Conservation (phyloP, 140 eudicot species). For the Oenanthe javanica region DNA sequence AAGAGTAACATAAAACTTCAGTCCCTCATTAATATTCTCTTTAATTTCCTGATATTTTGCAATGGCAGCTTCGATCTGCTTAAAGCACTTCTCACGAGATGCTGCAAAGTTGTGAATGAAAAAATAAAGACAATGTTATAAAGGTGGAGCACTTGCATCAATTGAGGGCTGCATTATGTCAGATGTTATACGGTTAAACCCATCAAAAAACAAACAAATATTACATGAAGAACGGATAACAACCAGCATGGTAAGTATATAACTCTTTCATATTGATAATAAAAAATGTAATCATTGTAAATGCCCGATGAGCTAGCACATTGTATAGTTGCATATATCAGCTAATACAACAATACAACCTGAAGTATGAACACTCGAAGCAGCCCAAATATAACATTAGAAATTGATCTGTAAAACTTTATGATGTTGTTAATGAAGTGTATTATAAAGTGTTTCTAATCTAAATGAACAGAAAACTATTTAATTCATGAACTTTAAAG, state of each 20-base stretch:
- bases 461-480: background rate
- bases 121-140: background rate
- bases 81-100: constrained; percentile 67
- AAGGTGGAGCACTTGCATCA: background rate
- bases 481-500: background rate
- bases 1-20: constrained; percentile 95
- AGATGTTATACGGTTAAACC: background rate
- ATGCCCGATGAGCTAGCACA: background rate
- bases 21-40: constrained; percentile 87
- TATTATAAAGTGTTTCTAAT: background rate
- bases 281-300: background rate
- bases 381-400: background rate
- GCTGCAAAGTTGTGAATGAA: constrained; percentile 34
- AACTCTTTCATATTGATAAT: no score
- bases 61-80: constrained; percentile 94
- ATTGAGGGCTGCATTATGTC: background rate
- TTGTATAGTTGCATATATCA: background rate
- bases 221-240: background rate
- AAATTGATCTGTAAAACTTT: background rate
- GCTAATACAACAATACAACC: background rate
- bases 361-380: no score
- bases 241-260: background rate
- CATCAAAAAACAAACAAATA: background rate
- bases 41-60: constrained; percentile 88
- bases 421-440: background rate